Percentiles rank a stretch among this genome's conserved stretches.
phyloP scores from a whole-genome alignment of 768 basidiomycete genomes.

The Mycena rosella region DNA sequence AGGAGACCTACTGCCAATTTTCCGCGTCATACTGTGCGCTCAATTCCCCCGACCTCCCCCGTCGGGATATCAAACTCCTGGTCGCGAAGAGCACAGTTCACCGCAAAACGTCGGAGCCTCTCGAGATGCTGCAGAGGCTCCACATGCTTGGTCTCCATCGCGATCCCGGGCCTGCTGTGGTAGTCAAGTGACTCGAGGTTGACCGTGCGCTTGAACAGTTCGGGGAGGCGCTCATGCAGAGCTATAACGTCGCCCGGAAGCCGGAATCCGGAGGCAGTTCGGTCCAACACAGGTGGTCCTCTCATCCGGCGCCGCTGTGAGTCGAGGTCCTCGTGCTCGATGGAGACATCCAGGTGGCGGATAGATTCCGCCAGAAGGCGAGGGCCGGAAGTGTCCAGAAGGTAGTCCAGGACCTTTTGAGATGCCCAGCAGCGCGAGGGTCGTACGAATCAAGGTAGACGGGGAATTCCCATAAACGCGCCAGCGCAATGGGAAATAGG shows the following conservation, averaged over 20 bases:
- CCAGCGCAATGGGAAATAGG: conserved; percentile 12
- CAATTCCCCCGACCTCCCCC: conserved; percentile 2
- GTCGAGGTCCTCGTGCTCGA: background rate
- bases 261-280: background rate
- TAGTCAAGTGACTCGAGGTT: conserved; percentile 37
- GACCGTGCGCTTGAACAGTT: conserved; percentile 10
- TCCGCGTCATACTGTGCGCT: conserved; percentile 22
- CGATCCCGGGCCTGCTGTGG: conserved; percentile 18
- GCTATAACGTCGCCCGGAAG: background rate
- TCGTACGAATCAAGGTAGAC: conserved; percentile 27
- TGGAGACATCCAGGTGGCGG: conserved; percentile 11
- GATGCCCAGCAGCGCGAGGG: conserved; percentile 7
- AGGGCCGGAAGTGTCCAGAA: background rate
- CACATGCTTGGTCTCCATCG: conserved; percentile 7
- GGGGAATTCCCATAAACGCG: conserved; percentile 20
- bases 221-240: conserved; percentile 15
- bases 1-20: conserved; percentile 29
- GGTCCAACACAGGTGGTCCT: background rate
- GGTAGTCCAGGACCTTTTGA: conserved; percentile 4
- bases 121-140: conserved; percentile 7
- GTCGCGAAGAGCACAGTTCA: conserved; percentile 21
- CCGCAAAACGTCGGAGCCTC: conserved; percentile 11
- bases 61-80: background rate
- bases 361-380: background rate
- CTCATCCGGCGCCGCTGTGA: background rate